Conservation (phyloP, 768 basidiomycete species). For the Vararia minispora region DNA sequence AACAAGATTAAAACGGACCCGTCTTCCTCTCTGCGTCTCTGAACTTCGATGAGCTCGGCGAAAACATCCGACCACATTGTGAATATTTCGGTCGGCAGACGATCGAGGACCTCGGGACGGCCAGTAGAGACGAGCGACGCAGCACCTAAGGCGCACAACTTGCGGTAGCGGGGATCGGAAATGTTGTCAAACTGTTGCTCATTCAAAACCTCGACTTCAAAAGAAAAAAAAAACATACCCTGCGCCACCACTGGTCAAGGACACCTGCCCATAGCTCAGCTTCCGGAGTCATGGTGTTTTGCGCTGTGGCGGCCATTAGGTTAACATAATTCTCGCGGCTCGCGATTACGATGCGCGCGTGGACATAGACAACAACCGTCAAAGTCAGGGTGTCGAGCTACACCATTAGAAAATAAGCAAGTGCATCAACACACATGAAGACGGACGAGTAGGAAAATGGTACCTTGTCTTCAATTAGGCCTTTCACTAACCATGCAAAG, state of each 20-base stretch:
- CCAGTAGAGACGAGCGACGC: constrained; percentile 69
- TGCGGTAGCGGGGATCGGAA: constrained; percentile 76
- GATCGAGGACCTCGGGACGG: constrained; percentile 56
- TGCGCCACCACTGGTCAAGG: constrained; percentile 75
- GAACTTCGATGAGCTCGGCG: constrained; percentile 72
- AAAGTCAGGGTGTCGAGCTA: constrained; percentile 35
- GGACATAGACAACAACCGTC: constrained; percentile 61
- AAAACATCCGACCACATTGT: constrained; percentile 87
- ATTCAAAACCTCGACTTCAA: too few relatives aligned
- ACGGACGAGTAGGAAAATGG: background rate
- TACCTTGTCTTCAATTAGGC: constrained; percentile 60
- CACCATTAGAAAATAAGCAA: constrained; percentile 2
- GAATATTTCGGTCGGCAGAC: constrained; percentile 66
- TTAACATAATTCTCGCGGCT: constrained; percentile 60
- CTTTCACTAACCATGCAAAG: constrained; percentile 50
- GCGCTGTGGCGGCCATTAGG: constrained; percentile 54
- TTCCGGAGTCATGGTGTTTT: constrained; percentile 35
- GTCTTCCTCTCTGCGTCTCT: constrained; percentile 22
- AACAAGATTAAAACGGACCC: background rate
- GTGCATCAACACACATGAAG: constrained; percentile 1
- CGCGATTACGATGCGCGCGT: constrained; percentile 61
- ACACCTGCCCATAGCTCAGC: constrained; percentile 49
- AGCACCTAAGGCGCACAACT: constrained; percentile 75
- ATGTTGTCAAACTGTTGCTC: constrained; percentile 72
- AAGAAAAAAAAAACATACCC: constrained; percentile 31